phyloP scores from a whole-genome alignment of 2,329 filamentous ascomycete genomes.

The Fusarium caatingaense region DNA sequence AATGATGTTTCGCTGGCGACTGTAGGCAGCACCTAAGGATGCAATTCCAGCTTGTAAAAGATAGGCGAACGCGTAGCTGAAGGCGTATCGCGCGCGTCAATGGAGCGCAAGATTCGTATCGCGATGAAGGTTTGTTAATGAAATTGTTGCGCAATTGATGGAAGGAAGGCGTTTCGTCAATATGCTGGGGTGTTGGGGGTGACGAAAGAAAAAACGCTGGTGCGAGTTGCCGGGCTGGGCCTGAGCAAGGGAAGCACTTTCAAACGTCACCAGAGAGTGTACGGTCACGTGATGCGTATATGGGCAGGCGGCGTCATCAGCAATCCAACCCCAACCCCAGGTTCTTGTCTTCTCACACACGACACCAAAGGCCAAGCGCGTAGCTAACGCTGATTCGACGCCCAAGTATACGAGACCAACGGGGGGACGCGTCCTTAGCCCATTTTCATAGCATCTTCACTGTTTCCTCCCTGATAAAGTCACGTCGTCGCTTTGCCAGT shows the following conservation, averaged over 20 bases:
- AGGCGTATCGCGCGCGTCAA: slow-evolving; percentile 48
- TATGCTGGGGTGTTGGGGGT: slow-evolving; percentile 50
- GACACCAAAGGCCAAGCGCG: slow-evolving; percentile 31
- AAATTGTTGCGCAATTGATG: slow-evolving; percentile 48
- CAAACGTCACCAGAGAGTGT: slow-evolving; percentile 50
- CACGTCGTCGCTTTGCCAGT: slow-evolving; percentile 10
- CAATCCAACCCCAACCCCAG: slow-evolving; percentile 26
- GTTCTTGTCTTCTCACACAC: slow-evolving; percentile 30
- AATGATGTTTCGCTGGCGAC: slow-evolving; percentile 38
- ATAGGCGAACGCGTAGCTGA: slow-evolving; percentile 47
- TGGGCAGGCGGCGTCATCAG: slow-evolving; percentile 43
- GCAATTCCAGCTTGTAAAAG: slow-evolving; percentile 34
- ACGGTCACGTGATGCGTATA: slow-evolving; percentile 50
- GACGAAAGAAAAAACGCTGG: slow-evolving; percentile 52
- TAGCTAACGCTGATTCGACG: slow-evolving; percentile 38
- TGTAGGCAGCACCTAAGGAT: slow-evolving; percentile 33
- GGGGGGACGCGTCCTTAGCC: slow-evolving; percentile 31
- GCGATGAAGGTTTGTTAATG: slow-evolving; percentile 49
- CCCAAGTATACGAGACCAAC: slow-evolving; percentile 29
- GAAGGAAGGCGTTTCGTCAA: slow-evolving; percentile 47
- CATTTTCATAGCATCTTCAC: slow-evolving; percentile 21
- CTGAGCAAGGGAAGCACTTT: slow-evolving; percentile 44
- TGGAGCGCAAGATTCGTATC: slow-evolving; percentile 47
- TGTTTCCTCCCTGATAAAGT: slow-evolving; percentile 9
- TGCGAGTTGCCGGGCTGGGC: slow-evolving; percentile 47